phyloP scores from a whole-genome alignment of 1,284 basidiomycete species.

The Sanghuangporus baumii region DNA sequence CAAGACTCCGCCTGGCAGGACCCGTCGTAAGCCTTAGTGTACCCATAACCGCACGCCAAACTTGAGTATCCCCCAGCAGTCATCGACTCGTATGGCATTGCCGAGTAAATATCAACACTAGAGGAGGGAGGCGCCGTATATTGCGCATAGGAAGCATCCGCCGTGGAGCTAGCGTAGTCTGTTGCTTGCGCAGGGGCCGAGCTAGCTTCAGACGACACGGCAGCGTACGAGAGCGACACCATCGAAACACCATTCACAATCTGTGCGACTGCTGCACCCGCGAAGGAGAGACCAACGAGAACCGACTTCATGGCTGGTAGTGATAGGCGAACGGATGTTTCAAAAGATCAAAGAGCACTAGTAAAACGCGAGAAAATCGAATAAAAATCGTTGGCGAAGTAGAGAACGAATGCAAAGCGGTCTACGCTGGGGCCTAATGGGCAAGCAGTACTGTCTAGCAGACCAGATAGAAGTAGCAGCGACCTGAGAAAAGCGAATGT shows the following conservation, averaged over 20 bases:
- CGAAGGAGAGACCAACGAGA: conserved; percentile 51
- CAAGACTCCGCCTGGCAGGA: conserved; percentile 49
- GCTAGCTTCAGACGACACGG: conserved; percentile 14
- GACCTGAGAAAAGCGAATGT: conserved; percentile 25
- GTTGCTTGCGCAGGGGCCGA: conserved; percentile 13
- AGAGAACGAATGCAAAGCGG: conserved; percentile 45
- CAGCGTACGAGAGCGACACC: conserved; percentile 28
- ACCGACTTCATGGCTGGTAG: conserved; percentile 53
- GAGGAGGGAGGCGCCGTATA: conserved; percentile 36
- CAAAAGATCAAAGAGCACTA: conserved; percentile 13
- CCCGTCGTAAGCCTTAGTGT: conserved; percentile 48
- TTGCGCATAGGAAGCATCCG: conserved; percentile 21
- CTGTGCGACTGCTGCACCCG: conserved; percentile 50
- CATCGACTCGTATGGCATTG: conserved; percentile 56
- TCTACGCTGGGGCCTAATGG: conserved; percentile 54
- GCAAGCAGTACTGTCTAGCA: conserved; percentile 49
- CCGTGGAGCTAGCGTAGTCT: conserved; percentile 12
- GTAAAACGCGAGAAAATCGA: conserved; percentile 29
- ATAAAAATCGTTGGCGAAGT: conserved; percentile 26
- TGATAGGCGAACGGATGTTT: not conserved
- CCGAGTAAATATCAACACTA: conserved; percentile 35
- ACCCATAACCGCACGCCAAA: conserved; percentile 64
- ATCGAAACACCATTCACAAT: conserved; percentile 47
- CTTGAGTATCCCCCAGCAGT: conserved; percentile 54
- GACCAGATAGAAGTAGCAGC: conserved; percentile 32